phyloP scores from a whole-genome alignment of 2,329 filamentous ascomycete species.

The Colletotrichum abscissum region DNA sequence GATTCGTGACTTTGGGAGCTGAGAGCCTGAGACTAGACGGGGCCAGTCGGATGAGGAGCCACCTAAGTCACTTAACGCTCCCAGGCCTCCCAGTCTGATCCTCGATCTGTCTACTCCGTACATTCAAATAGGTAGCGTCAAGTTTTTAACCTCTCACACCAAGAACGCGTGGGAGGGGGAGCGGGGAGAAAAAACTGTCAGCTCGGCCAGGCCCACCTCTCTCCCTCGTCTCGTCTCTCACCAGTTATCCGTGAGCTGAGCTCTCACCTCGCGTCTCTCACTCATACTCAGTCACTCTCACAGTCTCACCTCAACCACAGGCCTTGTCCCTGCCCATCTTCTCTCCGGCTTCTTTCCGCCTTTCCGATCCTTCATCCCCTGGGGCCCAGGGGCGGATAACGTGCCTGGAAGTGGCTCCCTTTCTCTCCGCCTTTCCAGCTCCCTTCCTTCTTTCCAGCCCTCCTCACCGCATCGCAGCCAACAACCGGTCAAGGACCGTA shows the following conservation, averaged over 20 bases:
- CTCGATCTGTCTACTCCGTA: not conserved
- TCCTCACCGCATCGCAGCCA: conserved; percentile 31
- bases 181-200: not conserved
- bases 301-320: not conserved
- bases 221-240: not conserved
- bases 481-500: not conserved
- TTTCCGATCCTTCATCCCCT: conserved; percentile 16
- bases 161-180: not conserved
- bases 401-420: not conserved
- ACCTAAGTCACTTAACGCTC: not conserved
- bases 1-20: not conserved
- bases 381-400: not conserved
- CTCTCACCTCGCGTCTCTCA: not conserved
- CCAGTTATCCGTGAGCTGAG: not conserved
- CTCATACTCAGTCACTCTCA: no score
- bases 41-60: not conserved
- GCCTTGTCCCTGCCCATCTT: conserved; percentile 5
- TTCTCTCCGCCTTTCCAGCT: not conserved
- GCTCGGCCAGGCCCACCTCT: conserved; percentile 9
- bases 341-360: conserved; percentile 33
- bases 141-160: not conserved
- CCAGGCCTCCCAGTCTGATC: not conserved
- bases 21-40: not conserved
- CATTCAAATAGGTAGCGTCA: not conserved
- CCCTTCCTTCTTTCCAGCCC: conserved; percentile 19